Percentiles rank a stretch among this genome's conserved stretches.
These are phyloP conservation scores for Allantophomopsis cytisporea DNA, from an alignment of 2,329 filamentous ascomycete genomes.

Conservation along the genomic window DNA sequence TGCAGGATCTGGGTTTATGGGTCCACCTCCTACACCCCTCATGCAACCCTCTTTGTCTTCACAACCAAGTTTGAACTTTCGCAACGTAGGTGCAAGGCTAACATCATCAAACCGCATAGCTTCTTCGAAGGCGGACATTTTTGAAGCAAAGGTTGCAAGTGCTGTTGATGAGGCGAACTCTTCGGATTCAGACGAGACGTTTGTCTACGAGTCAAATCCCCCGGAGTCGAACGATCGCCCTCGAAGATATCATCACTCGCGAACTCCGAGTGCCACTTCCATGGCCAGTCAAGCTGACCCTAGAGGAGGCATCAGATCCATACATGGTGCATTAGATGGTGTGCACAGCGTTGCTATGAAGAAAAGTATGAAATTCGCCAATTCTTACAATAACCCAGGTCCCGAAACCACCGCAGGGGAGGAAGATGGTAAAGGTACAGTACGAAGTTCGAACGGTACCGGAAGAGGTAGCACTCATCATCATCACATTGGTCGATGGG, in stretches of 20 bases:
- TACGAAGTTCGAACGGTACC: constrained; percentile 46
- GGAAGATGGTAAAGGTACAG: constrained; percentile 50
- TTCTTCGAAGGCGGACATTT: constrained; percentile 94
- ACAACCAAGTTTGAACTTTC: constrained; percentile 21
- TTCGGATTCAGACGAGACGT: constrained; percentile 95
- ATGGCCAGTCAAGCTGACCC: constrained; percentile 58
- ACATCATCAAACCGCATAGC: constrained; percentile 36
- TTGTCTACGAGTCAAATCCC: constrained; percentile 97
- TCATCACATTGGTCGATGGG: constrained; percentile 70
- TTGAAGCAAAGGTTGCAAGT: constrained; percentile 91
- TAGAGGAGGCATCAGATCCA: constrained; percentile 29
- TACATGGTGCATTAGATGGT: constrained; percentile 52
- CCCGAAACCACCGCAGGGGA: constrained; percentile 39
- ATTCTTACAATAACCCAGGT: constrained; percentile 49
- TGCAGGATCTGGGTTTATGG: constrained; percentile 6
- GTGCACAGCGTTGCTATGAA: constrained; percentile 55
- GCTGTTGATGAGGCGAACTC: constrained; percentile 93
- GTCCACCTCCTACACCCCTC: too few relatives aligned
- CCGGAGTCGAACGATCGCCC: constrained; percentile 50
- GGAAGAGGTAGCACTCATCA: constrained; percentile 57
- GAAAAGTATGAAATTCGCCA: constrained; percentile 90
- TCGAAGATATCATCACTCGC: constrained; percentile 68
- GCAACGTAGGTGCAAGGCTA: constrained; percentile 29
- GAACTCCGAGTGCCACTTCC: constrained; percentile 88
- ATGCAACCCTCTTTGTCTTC: constrained; percentile 6